phyloP scores from a whole-genome alignment of 176 grass and related monocot genomes.

The Alopecurus myosuroides region DNA sequence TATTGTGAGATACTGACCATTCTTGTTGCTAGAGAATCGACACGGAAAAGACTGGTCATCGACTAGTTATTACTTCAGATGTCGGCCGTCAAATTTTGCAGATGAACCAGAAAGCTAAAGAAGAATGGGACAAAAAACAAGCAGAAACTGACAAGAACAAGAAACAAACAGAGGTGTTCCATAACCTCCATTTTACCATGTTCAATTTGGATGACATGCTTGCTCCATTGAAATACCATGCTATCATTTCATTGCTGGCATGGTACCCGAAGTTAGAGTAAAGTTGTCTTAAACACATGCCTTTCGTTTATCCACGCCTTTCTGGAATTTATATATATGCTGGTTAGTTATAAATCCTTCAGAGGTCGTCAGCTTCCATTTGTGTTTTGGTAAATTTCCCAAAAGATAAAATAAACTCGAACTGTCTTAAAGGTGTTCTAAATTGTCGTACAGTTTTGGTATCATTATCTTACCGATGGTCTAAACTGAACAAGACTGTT shows the following conservation, averaged over 20 bases:
- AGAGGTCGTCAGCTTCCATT: background rate
- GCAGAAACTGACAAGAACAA: constrained; percentile 74
- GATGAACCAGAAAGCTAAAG: constrained; percentile 94
- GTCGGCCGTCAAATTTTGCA: constrained; percentile 73
- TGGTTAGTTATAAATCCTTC: constrained; percentile 7
- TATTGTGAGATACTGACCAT: constrained; percentile 25
- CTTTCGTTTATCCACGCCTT: background rate
- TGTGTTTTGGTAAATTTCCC: background rate
- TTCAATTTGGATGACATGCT: background rate
- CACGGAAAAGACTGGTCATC: constrained; percentile 82
- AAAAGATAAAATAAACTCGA: background rate
- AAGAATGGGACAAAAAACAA: constrained; percentile 96
- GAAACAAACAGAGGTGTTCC: constrained; percentile 84
- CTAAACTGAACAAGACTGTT: constrained; percentile 2
- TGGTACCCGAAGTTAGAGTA: background rate
- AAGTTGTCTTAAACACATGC: background rate
- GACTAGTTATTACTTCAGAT: constrained; percentile 84
- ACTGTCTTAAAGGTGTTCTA: background rate
- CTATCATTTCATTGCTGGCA: background rate
- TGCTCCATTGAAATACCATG: background rate
- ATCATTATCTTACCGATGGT: background rate
- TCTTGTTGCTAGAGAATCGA: constrained; percentile 66
- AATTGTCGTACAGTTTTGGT: background rate
- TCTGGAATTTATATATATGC: background rate
- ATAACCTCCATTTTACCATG: constrained; percentile 16